Conservation (phyloP, 2,329 filamentous ascomycete species). For the Pseudogymnoascus sp. region DNA sequence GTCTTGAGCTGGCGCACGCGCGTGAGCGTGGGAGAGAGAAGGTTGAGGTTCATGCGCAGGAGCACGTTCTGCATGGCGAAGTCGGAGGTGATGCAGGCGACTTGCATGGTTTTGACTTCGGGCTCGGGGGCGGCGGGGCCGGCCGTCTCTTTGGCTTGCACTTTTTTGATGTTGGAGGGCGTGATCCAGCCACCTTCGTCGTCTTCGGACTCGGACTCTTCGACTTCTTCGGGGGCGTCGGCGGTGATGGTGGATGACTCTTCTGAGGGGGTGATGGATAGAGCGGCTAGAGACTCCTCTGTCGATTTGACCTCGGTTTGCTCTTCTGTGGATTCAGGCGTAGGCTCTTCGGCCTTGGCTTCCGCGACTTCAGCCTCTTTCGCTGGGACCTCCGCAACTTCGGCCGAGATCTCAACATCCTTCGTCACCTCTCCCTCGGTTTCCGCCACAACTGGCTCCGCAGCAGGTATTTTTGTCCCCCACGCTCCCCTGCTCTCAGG, state of each 20-base stretch:
- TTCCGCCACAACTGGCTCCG: slow-evolving; percentile 14
- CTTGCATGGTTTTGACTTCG: slow-evolving; percentile 62
- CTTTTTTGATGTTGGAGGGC: slow-evolving; percentile 79
- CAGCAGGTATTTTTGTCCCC: slow-evolving; percentile 18
- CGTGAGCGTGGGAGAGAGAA: slow-evolving; percentile 69
- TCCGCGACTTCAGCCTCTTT: not conserved
- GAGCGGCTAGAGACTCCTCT: slow-evolving; percentile 10
- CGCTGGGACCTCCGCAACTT: not conserved
- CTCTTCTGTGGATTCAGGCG: slow-evolving; percentile 12
- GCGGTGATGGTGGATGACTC: not conserved
- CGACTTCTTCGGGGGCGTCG: slow-evolving; percentile 18
- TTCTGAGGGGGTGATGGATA: slow-evolving; percentile 8
- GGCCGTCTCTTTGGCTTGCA: slow-evolving; percentile 58
- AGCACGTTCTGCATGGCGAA: slow-evolving; percentile 98
- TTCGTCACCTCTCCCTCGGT: slow-evolving; percentile 21
- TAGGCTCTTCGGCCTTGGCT: slow-evolving; percentile 13
- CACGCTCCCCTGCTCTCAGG: slow-evolving; percentile 20
- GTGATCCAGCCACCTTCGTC: slow-evolving; percentile 85
- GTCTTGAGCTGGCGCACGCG: slow-evolving; percentile 80
- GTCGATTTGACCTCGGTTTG: too few relatives aligned
- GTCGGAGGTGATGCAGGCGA: slow-evolving; percentile 88
- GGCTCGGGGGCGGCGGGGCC: slow-evolving; percentile 37
- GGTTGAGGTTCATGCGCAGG: slow-evolving; percentile 86
- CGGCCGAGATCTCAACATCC: slow-evolving; percentile 9
- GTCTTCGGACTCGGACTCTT: slow-evolving; percentile 24